Conservation (phyloP, 352 stramenopile species). For the Pilasporangium apinafurcum region DNA sequence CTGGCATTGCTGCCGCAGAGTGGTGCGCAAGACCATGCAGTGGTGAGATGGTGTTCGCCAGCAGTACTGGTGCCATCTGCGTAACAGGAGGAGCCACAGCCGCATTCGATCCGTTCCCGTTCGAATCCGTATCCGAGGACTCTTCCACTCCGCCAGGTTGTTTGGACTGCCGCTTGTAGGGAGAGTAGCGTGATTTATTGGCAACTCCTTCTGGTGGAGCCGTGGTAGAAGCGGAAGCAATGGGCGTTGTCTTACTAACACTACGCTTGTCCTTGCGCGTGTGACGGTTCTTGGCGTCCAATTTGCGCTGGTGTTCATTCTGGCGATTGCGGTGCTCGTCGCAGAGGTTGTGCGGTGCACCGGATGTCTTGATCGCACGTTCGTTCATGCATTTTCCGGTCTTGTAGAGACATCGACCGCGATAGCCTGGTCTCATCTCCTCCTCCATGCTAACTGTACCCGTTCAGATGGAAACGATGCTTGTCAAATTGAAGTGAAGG, state of each 20-base stretch:
- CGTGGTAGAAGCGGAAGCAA: neutral
- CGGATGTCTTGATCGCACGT: conserved; percentile 80
- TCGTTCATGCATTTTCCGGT: conserved; percentile 84
- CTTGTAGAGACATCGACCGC: conserved; percentile 84
- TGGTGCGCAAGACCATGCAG: neutral
- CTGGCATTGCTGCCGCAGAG: neutral
- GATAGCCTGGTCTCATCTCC: no score
- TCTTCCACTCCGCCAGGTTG: no score
- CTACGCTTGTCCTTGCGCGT: conserved; percentile 52
- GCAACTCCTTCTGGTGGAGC: neutral
- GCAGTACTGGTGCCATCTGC: conserved; percentile 6
- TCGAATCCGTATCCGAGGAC: no score
- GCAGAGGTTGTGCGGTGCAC: conserved; percentile 78
- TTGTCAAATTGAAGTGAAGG: no score
- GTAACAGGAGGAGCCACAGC: neutral
- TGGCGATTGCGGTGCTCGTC: conserved; percentile 77
- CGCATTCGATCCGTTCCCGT: neutral
- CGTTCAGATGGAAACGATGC: no score
- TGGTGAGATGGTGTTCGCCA: neutral
- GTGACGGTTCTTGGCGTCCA: conserved; percentile 77
- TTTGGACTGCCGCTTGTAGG: neutral
- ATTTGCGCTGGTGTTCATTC: conserved; percentile 85
- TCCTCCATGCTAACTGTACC: no score
- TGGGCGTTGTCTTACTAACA: neutral
- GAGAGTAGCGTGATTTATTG: neutral